A percentile compares a stretch with the other conserved stretches of the same genome.
Evolutionary conservation across 129 eudicot species (phyloP).

Genomic region (Arctium lappa): DNA sequence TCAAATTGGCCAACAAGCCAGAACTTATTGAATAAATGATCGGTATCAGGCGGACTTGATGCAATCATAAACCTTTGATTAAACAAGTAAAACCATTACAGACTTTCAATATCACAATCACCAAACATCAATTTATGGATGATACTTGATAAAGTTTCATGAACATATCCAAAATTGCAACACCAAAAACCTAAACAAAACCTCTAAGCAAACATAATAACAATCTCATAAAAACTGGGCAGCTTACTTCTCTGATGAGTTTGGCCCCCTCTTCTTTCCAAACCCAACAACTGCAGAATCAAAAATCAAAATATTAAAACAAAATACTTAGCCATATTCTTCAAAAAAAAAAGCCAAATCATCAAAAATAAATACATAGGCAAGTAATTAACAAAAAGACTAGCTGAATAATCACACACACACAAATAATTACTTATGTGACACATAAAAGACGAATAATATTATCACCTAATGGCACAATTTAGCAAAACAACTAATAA

Average conservation of each 20-base stretch:
- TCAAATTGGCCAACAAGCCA: conserved; percentile 42
- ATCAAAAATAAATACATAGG: too few species aligned
- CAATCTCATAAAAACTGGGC: neutral
- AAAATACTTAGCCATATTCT: neutral
- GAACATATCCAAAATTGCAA: neutral
- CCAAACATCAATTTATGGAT: neutral
- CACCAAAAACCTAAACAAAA: conserved; percentile 1
- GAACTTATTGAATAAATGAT: conserved; percentile 55
- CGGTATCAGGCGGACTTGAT: conserved; percentile 40
- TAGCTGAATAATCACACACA: neutral
- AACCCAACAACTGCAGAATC: conserved; percentile 49
- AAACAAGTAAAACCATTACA: neutral
- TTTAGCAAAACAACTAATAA: neutral
- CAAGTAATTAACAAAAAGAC: neutral
- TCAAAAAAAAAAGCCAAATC: neutral
- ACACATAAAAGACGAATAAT: neutral
- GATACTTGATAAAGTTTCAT: neutral
- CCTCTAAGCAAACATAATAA: neutral
- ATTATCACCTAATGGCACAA: neutral
- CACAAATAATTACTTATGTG: neutral
- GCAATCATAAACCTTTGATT: neutral
- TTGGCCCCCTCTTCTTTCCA: conserved; percentile 61
- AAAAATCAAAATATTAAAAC: neutral
- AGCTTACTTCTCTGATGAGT: conserved; percentile 54
- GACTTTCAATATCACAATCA: neutral